These are phyloP conservation scores for Daldinia grandis DNA, from an alignment of 495 filamentous ascomycete genomes.

Conservation along the genomic window DNA sequence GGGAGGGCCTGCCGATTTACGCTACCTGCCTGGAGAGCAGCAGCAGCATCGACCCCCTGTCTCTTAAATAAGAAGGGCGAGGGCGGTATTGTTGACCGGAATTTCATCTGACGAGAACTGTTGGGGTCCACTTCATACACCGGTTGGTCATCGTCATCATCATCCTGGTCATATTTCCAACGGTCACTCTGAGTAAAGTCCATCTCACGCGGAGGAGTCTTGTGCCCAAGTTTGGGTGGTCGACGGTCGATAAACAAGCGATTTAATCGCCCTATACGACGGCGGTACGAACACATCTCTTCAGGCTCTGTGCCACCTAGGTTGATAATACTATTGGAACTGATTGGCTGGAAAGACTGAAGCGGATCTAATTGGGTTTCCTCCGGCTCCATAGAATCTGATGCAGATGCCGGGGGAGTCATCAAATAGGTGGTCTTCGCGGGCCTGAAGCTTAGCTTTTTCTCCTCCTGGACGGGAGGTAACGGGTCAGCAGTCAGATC, in stretches of 20 bases:
- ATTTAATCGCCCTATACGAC: slow-evolving; percentile 77
- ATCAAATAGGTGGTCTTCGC: slow-evolving; percentile 85
- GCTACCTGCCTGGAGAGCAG: slow-evolving; percentile 25
- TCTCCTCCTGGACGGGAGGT: slow-evolving; percentile 74
- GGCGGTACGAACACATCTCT: slow-evolving; percentile 67
- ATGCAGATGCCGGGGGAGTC: slow-evolving; percentile 82
- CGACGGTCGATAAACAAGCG: slow-evolving; percentile 84
- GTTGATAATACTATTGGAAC: slow-evolving; percentile 48
- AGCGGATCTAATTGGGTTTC: slow-evolving; percentile 10
- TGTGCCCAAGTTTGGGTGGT: slow-evolving; percentile 48
- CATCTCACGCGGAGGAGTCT: slow-evolving; percentile 61
- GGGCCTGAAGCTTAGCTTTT: slow-evolving; percentile 66
- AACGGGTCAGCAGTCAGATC: slow-evolving; percentile 85
- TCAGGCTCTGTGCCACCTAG: slow-evolving; percentile 40
- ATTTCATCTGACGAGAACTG: slow-evolving; percentile 73
- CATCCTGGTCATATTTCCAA: slow-evolving; percentile 81
- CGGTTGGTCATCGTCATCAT: slow-evolving; percentile 74
- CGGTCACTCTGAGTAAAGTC: slow-evolving; percentile 68
- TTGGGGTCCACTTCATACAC: slow-evolving; percentile 75
- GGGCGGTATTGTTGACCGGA: slow-evolving; percentile 73
- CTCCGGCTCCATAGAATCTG: slow-evolving; percentile 63
- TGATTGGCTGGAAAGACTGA: slow-evolving; percentile 31
- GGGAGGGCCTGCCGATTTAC: slow-evolving; percentile 40
- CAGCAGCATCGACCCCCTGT: slow-evolving; percentile 29
- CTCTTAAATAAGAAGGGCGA: slow-evolving; percentile 48